A percentile compares a stretch with the other conserved stretches of the same genome.
phyloP scores from a whole-genome alignment of 2,329 filamentous ascomycete species.

The Aspergillus sp. region DNA sequence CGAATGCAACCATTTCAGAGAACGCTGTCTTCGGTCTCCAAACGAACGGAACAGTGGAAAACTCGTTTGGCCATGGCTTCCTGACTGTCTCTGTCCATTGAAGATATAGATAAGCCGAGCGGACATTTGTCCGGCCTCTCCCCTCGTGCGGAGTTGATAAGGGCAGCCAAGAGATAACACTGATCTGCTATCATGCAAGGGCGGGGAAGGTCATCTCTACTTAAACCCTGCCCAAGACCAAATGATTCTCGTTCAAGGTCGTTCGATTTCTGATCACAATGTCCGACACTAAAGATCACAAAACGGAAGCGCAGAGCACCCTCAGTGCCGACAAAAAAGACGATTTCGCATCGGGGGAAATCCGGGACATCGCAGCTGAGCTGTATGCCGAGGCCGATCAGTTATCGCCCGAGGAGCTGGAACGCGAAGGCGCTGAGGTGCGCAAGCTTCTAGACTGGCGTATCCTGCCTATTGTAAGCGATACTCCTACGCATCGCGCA shows the following conservation, averaged over 20 bases:
- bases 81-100: too few relatives aligned
- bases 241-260: constrained; percentile 1
- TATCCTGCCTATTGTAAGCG: constrained; percentile 47
- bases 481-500: neutral
- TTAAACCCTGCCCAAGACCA: neutral
- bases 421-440: constrained; percentile 43
- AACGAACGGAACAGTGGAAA: too few relatives aligned
- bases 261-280: constrained; percentile 2
- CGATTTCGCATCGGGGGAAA: constrained; percentile 21
- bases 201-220: neutral
- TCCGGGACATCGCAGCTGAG: constrained; percentile 45
- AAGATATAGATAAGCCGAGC: neutral
- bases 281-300: constrained; percentile 17
- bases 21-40: too few relatives aligned
- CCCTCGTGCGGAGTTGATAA: neutral
- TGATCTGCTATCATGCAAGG: constrained; percentile 3
- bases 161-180: constrained; percentile 12
- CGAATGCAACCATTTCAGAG: too few relatives aligned
- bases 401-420: constrained; percentile 45
- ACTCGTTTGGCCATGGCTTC: too few relatives aligned
- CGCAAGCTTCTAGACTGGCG: constrained; percentile 47
- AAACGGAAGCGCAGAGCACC: constrained; percentile 12
- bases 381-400: constrained; percentile 47
- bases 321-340: constrained; percentile 19
- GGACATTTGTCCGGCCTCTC: constrained; percentile 5